Base-by-base conservation (phyloP, 805 yeast species). In the Lipomyces spencermartinsiae region DNA sequence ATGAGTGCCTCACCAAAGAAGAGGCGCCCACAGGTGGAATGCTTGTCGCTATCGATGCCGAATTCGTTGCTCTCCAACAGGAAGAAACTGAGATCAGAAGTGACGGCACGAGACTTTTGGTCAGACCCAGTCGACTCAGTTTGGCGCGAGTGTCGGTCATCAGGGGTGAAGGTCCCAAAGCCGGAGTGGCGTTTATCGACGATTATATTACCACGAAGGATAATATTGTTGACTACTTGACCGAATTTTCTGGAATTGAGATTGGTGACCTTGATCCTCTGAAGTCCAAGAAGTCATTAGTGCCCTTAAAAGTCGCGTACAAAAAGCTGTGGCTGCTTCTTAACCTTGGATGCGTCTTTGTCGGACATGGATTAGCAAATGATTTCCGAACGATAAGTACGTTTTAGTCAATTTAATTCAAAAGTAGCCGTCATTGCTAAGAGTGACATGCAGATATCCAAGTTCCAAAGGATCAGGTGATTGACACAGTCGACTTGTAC, bases 41-140 rank as follows among this genome's bases (percentile, higher is more conserved):
- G 0, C 77, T 93, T 53, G 88, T 94, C 22, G 99, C 98, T 0
- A 89, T 95, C 66, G 99, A 95, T 81, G 98, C 99, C 0, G 99
- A 95, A 78, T 95, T 96, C 82, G 98, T 95, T 2, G 85, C 88
- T 37, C 77, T 93, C 39, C 86, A 87, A 60, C 90, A 90, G 3
- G 98, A 93, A 72, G 87, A 89, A 69, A 85, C 87, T 57, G 98
- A 93, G 75, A 85, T 94, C 59, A 86, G 87, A 63, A 86, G 89
- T 63, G 86, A 87, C 69, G 98, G 98, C 0, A 75, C 83, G 4
- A 88, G 88, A 70, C 84, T 86, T 5, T 78, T 94, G 46, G 83
- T 93, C 4, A 85, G 88, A 67, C 98, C 99, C 0, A 87, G 88
- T 60, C 84, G 86, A 62, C 83, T 89, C 57, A 88, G 95, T 1